phyloP scores from a whole-genome alignment of 2,329 filamentous ascomycete genomes.

The Hypoxylon sp. region DNA sequence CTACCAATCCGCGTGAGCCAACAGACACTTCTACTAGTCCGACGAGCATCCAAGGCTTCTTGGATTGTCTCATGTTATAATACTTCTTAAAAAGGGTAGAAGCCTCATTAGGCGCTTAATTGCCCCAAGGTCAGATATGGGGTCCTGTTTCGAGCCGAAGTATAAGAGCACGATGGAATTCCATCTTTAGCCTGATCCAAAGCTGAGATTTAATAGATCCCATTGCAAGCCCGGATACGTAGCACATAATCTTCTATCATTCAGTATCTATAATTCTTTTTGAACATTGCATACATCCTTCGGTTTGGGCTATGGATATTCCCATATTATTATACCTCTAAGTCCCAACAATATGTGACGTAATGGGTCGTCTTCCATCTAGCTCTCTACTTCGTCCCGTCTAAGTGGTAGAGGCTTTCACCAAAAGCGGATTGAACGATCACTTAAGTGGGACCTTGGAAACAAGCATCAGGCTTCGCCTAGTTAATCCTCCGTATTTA shows the following conservation, averaged over 20 bases:
- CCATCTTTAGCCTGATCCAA: neutral
- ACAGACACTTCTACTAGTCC: neutral
- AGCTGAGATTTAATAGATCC: neutral
- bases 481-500: neutral
- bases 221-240: neutral
- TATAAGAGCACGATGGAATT: neutral
- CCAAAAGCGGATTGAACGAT: no score
- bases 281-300: neutral
- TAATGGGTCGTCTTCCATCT: neutral
- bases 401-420: no score
- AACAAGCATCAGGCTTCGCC: no score
- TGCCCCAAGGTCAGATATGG: neutral
- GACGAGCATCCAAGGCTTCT: neutral
- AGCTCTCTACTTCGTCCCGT: neutral
- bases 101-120: neutral
- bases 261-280: neutral
- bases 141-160: neutral
- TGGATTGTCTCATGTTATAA: neutral
- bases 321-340: neutral
- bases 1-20: neutral
- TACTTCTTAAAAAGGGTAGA: neutral
- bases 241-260: neutral
- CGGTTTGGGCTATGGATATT: neutral
- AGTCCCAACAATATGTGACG: neutral
- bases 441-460: neutral